A percentile compares a stretch with the other conserved stretches of the same genome.
Evolutionary conservation across 75 land plant species (phyloP).

Genomic region (Larix kaempferi): DNA sequence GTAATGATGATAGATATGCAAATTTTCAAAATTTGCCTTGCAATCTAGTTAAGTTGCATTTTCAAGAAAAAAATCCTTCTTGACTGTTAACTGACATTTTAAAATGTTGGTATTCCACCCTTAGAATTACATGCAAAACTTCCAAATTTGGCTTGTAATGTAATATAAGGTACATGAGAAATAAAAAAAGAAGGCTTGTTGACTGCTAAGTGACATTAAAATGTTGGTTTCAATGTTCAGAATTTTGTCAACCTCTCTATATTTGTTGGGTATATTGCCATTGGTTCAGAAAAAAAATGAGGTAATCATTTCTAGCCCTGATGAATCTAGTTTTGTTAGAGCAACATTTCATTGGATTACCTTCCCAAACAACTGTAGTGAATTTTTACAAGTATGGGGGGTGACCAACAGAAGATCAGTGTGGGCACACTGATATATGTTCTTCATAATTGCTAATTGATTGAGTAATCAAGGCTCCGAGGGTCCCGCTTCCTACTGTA

Average conservation of each 20-base stretch:
- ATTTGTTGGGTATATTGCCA: slow-evolving; percentile 75
- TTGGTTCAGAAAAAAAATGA: slow-evolving; percentile 86
- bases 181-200: too few species aligned
- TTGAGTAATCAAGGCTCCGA: background rate
- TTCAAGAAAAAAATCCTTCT: background rate
- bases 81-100: background rate
- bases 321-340: background rate
- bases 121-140: too few species aligned
- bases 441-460: background rate
- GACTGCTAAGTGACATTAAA: too few species aligned
- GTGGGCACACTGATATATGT: background rate
- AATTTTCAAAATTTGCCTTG: background rate
- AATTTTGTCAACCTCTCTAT: slow-evolving; percentile 82
- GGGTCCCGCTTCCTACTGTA: too few species aligned
- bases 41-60: background rate
- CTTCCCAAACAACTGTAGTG: background rate
- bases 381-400: background rate
- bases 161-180: too few species aligned
- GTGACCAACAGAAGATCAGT: background rate
- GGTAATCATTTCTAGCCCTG: slow-evolving; percentile 26
- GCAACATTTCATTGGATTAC: background rate
- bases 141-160: background rate
- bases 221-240: slow-evolving; percentile 29
- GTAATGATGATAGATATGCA: background rate
- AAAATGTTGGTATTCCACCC: background rate